Evolutionary conservation across 2,329 filamentous ascomycete species (phyloP).

Genomic region (Trichophyton rubrum): DNA sequence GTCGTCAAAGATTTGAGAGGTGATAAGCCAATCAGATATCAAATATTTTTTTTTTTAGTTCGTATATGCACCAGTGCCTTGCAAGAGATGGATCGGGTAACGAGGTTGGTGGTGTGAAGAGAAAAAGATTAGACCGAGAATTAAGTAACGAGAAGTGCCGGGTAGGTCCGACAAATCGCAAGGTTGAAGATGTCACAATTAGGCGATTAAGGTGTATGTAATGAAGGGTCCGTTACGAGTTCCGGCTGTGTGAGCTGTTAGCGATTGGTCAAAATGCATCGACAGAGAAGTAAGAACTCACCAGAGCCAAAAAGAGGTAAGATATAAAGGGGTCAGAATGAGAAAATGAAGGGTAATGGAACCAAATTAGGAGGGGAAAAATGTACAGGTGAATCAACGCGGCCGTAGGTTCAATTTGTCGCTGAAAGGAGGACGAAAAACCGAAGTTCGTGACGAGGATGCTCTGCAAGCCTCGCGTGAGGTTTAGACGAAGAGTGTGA

Average conservation of each 20-base stretch:
- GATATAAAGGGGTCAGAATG: background rate
- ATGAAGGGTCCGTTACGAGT: conserved; percentile 3
- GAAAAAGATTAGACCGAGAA: background rate
- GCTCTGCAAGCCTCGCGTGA: background rate
- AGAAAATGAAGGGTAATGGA: background rate
- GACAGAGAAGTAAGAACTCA: background rate
- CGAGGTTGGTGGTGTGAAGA: background rate
- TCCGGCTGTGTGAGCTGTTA: background rate
- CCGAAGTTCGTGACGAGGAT: background rate
- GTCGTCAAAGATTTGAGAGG: conserved; percentile 14
- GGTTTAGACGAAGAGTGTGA: background rate
- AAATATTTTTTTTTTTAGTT: conserved; percentile 13
- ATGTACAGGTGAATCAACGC: conserved; percentile 1
- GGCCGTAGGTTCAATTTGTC: background rate
- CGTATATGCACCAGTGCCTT: conserved; percentile 9
- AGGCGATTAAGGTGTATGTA: conserved; percentile 3
- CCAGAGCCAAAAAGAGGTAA: background rate
- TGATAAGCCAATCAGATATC: conserved; percentile 15
- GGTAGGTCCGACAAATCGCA: background rate
- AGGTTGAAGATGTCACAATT: background rate
- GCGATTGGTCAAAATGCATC: background rate
- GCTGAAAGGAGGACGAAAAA: background rate
- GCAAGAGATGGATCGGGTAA: background rate
- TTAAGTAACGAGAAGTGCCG: background rate
- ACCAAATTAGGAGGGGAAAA: background rate